phyloP scores from a whole-genome alignment of 1,284 basidiomycete species.

The Ustilago trichophora region DNA sequence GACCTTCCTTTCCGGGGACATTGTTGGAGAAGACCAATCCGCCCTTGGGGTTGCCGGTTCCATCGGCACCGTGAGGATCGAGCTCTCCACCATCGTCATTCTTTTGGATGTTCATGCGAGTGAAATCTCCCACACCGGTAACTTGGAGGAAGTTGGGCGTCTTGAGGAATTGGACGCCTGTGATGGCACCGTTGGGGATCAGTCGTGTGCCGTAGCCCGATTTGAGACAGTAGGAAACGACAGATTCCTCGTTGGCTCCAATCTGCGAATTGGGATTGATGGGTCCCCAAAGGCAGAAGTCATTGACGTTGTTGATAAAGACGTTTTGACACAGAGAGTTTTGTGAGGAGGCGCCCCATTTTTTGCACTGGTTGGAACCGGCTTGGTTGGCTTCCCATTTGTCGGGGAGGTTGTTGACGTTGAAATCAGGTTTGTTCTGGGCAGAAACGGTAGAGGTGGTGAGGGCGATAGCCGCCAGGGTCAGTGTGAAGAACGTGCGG shows the following conservation, averaged over 20 bases:
- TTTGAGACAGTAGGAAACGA: conserved; percentile 77
- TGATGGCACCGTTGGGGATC: conserved; percentile 79
- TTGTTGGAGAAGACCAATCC: conserved; percentile 49
- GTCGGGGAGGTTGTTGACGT: conserved; percentile 52
- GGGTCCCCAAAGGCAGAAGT: conserved; percentile 62
- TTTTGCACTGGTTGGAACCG: conserved; percentile 58
- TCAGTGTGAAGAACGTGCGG: conserved; percentile 13
- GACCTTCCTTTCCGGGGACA: conserved; percentile 31
- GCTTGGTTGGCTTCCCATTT: conserved; percentile 59
- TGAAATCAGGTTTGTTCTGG: conserved; percentile 49
- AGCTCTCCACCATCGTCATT: conserved; percentile 51
- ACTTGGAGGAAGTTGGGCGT: conserved; percentile 77
- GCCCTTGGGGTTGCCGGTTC: conserved; percentile 54
- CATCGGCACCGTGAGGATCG: too few species aligned
- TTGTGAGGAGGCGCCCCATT: conserved; percentile 47
- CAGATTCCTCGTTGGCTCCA: conserved; percentile 70
- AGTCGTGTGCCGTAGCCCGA: conserved; percentile 71
- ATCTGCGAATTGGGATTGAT: conserved; percentile 38
- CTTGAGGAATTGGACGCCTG: conserved; percentile 76
- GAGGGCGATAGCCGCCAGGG: conserved; percentile 6
- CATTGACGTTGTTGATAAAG: conserved; percentile 58
- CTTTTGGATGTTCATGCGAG: conserved; percentile 68
- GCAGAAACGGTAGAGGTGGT: conserved; percentile 2
- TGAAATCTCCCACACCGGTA: conserved; percentile 75
- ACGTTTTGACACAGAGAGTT: conserved; percentile 60